Evolutionary conservation across 192 early-diverging fungal genomes (phyloP).

Genomic region (Gorgonomyces haynaldii): DNA sequence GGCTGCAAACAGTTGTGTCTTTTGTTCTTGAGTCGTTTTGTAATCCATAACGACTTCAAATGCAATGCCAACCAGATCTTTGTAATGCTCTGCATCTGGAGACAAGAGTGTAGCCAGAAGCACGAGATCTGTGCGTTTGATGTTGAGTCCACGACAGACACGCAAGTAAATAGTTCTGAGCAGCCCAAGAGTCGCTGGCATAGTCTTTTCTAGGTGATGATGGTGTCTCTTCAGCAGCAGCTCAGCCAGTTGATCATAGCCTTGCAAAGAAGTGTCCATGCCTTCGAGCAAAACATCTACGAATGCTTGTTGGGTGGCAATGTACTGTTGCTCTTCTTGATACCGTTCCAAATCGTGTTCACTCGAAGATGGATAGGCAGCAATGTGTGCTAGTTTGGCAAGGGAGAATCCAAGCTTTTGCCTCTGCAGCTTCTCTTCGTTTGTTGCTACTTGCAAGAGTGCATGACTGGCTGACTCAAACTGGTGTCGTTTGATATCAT

Average conservation of each 20-base stretch:
- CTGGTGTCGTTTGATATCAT: not conserved
- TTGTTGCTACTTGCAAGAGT: not conserved
- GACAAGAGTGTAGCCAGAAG: not conserved
- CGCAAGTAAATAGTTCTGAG: not conserved
- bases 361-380: not conserved
- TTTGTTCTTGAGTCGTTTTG: not conserved
- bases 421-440: not conserved
- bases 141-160: not conserved
- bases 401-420: not conserved
- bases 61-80: constrained; percentile 1
- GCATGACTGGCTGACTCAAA: constrained; percentile 1
- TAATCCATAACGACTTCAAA: not conserved
- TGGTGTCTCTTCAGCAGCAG: not conserved
- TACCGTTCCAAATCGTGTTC: too few relatives aligned
- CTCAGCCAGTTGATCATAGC: too few relatives aligned
- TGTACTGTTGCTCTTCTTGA: too few relatives aligned
- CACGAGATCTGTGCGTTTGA: not conserved
- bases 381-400: not conserved
- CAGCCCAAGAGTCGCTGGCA: not conserved
- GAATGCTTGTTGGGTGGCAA: too few relatives aligned
- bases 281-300: too few relatives aligned
- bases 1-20: too few relatives aligned
- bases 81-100: not conserved
- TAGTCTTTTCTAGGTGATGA: not conserved
- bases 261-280: too few relatives aligned